Evolutionary conservation across 208 protist species (phyloP).

Genomic region (Trypanosoma melophagium): DNA sequence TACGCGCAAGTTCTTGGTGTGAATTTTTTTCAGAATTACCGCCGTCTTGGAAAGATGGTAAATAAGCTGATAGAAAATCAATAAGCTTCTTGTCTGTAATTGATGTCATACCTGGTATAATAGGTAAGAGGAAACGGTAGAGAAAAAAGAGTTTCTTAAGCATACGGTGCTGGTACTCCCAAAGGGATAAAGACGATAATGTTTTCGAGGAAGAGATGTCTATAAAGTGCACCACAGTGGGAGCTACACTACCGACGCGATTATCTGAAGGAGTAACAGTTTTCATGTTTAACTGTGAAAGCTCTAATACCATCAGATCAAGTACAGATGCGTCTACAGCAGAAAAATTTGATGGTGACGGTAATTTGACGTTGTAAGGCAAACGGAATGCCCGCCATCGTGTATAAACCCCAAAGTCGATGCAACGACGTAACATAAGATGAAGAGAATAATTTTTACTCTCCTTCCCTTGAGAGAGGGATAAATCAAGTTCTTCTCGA

Average conservation of each 20-base stretch:
- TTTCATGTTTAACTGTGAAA: constrained; percentile 22
- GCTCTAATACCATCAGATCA: constrained; percentile 46
- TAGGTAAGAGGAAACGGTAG: constrained; percentile 65
- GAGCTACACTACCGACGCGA: constrained; percentile 28
- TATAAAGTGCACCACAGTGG: constrained; percentile 29
- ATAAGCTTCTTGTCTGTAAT: constrained; percentile 36
- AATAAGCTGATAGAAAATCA: constrained; percentile 36
- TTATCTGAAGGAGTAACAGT: constrained; percentile 24
- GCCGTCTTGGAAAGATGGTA: background rate
- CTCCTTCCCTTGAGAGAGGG: background rate
- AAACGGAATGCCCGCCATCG: constrained; percentile 85
- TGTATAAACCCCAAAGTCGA: constrained; percentile 87
- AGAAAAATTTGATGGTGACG: constrained; percentile 12
- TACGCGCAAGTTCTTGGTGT: constrained; percentile 2
- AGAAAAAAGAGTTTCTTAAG: constrained; percentile 42
- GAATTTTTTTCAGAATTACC: background rate
- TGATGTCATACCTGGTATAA: constrained; percentile 52
- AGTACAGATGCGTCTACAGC: constrained; percentile 40
- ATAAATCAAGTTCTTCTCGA: constrained; percentile 30
- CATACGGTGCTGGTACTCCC: constrained; percentile 35
- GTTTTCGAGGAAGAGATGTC: constrained; percentile 19
- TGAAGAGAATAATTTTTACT: constrained; percentile 6
- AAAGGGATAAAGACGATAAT: constrained; percentile 18
- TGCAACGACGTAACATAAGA: constrained; percentile 43
- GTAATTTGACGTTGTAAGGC: constrained; percentile 81